phyloP scores from a whole-genome alignment of 2,329 filamentous ascomycete genomes.

The Diaporthe amygdali region DNA sequence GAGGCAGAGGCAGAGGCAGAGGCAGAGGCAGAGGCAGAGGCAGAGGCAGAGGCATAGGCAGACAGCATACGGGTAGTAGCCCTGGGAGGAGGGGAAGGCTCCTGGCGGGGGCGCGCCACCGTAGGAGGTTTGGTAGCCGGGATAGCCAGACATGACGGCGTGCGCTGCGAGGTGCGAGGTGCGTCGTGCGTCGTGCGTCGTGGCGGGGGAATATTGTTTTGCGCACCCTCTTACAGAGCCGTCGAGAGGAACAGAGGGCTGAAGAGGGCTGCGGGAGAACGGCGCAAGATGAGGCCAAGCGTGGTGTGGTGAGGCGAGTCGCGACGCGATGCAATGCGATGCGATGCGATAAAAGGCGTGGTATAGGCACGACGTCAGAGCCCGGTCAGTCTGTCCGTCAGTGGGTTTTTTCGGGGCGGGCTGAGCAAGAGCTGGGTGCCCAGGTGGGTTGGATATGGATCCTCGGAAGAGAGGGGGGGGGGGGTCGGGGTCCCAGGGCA shows the following conservation, averaged over 20 bases:
- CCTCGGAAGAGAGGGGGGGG: not conserved
- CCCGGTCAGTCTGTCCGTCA: not conserved
- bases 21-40: too few relatives aligned
- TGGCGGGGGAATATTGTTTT: not conserved
- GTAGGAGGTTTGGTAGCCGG: constrained; percentile 48
- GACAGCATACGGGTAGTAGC: constrained; percentile 27
- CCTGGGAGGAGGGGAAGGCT: constrained; percentile 24
- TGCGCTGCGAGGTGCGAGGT: not conserved
- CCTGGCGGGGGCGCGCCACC: constrained; percentile 23
- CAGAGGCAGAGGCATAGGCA: not conserved
- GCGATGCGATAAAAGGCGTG: constrained; percentile 13
- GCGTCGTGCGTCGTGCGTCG: not conserved
- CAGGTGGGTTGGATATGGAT: constrained; percentile 7
- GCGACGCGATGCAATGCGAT: constrained; percentile 12
- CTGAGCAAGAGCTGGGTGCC: constrained; percentile 7
- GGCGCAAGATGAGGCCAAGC: constrained; percentile 9
- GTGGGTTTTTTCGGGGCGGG: not conserved
- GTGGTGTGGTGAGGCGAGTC: too few relatives aligned
- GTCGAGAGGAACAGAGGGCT: not conserved
- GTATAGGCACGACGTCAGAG: not conserved
- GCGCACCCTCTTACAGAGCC: constrained; percentile 17
- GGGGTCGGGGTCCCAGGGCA: not conserved
- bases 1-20: not conserved
- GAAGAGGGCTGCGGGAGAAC: not conserved
- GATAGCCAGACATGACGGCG: constrained; percentile 66